Evolutionary conservation across 2,329 filamentous ascomycete species (phyloP).

Genomic region (Xylariomycetidae sp.): DNA sequence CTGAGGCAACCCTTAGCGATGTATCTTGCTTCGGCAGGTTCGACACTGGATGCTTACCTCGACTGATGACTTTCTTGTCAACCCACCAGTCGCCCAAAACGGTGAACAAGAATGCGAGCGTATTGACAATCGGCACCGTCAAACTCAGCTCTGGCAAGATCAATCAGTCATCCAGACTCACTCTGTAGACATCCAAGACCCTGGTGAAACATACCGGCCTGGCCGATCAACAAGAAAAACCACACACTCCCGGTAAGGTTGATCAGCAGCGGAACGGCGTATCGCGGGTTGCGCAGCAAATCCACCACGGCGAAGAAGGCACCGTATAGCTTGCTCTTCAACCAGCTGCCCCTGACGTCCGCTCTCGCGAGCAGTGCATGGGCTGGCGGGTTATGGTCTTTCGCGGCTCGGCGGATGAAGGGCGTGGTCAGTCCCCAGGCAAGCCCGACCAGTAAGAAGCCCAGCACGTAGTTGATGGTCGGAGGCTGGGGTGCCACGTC

Average conservation of each 20-base stretch:
- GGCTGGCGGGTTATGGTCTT: slow-evolving; percentile 60
- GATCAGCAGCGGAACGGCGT: slow-evolving; percentile 76
- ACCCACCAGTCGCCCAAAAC: slow-evolving; percentile 94
- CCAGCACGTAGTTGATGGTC: slow-evolving; percentile 75
- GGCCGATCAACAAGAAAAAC: slow-evolving; percentile 92
- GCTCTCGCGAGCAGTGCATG: slow-evolving; percentile 49
- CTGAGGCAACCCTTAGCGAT: slow-evolving; percentile 12
- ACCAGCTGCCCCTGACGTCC: slow-evolving; percentile 49
- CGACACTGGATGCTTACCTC: slow-evolving; percentile 49
- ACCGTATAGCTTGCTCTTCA: slow-evolving; percentile 56
- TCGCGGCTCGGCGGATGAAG: slow-evolving; percentile 84
- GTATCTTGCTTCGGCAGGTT: too few relatives aligned
- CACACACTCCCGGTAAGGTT: slow-evolving; percentile 92
- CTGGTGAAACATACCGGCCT: slow-evolving; percentile 65
- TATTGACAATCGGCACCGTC: slow-evolving; percentile 93
- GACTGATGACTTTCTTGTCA: slow-evolving; percentile 81
- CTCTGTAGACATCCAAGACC: not conserved
- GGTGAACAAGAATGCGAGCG: slow-evolving; percentile 90
- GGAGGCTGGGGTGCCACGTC: slow-evolving; percentile 36
- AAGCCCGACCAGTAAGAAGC: slow-evolving; percentile 83
- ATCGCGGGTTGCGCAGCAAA: slow-evolving; percentile 72
- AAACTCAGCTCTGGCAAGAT: slow-evolving; percentile 68
- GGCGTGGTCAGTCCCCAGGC: slow-evolving; percentile 91
- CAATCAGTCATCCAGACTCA: slow-evolving; percentile 3
- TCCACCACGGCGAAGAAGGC: slow-evolving; percentile 72